Conservation (phyloP, 169 alveolate species). For the Theileria annulata region DNA sequence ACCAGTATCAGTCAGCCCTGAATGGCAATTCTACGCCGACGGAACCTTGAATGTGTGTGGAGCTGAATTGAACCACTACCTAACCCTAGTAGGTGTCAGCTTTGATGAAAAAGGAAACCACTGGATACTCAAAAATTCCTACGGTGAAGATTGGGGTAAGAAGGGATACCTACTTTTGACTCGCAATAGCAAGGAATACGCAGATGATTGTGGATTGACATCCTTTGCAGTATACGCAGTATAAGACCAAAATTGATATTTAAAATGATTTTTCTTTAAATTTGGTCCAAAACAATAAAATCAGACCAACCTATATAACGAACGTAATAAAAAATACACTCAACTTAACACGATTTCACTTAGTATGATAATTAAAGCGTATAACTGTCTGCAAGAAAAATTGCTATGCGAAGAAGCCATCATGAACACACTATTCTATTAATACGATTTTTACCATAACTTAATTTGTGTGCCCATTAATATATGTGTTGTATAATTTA, state of each 20-base stretch:
- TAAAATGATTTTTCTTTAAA: not conserved
- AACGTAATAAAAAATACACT: not conserved
- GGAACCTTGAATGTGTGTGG: constrained; percentile 73
- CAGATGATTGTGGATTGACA: constrained; percentile 47
- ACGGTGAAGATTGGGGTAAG: constrained; percentile 84
- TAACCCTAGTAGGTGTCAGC: constrained; percentile 80
- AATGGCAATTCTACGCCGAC: constrained; percentile 81
- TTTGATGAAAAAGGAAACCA: constrained; percentile 38
- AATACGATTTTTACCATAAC: constrained; percentile 11
- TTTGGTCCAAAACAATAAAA: not conserved
- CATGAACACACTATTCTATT: not conserved
- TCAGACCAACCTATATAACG: not conserved
- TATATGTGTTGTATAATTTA: not conserved
- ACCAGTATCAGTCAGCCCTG: constrained; percentile 84
- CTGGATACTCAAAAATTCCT: constrained; percentile 81
- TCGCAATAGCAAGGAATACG: constrained; percentile 17
- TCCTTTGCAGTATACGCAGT: constrained; percentile 38
- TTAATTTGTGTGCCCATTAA: not conserved
- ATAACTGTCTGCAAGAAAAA: not conserved
- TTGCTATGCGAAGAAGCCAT: not conserved
- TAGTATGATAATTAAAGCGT: not conserved
- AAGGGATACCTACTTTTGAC: constrained; percentile 76
- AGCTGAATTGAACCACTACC: constrained; percentile 76
- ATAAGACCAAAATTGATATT: not conserved
- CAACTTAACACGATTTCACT: not conserved